phyloP scores from a whole-genome alignment of 2,329 filamentous ascomycete genomes.

The Hypoxylon sp. region DNA sequence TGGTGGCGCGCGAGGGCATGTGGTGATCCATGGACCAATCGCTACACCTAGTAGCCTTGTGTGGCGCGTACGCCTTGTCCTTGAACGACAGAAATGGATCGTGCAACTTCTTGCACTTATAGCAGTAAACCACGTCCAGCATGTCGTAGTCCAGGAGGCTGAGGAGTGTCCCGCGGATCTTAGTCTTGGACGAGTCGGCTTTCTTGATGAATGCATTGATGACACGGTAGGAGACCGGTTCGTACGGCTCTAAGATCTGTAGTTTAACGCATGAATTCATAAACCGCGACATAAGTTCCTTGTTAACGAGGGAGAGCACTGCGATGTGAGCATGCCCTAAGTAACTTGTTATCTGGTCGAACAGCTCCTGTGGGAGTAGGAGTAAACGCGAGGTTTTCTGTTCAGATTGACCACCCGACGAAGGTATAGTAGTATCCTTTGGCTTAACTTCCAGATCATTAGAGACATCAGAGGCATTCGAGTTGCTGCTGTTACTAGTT shows the following conservation, averaged over 20 bases:
- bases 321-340: conserved; percentile 41
- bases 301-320: conserved; percentile 48
- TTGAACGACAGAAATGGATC: conserved; percentile 46
- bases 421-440: background rate
- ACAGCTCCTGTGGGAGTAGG: conserved; percentile 48
- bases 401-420: background rate
- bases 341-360: conserved; percentile 48
- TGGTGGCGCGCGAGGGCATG: conserved; percentile 48
- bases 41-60: conserved; percentile 41
- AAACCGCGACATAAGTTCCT: conserved; percentile 47
- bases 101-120: conserved; percentile 49
- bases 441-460: background rate
- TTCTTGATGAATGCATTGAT: conserved; percentile 41
- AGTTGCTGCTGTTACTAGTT: conserved; percentile 24
- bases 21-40: conserved; percentile 47
- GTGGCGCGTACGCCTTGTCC: conserved; percentile 41
- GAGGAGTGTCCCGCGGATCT: conserved; percentile 43
- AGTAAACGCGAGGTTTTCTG: conserved; percentile 33
- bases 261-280: conserved; percentile 24
- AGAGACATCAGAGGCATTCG: conserved; percentile 10
- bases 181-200: conserved; percentile 33
- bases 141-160: conserved; percentile 48
- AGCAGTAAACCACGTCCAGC: conserved; percentile 47
- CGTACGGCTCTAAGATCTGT: conserved; percentile 12
- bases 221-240: conserved; percentile 27